Evolutionary conservation across 2,329 filamentous ascomycete species (phyloP).

Genomic region (Fragosphaeria purpurea): DNA sequence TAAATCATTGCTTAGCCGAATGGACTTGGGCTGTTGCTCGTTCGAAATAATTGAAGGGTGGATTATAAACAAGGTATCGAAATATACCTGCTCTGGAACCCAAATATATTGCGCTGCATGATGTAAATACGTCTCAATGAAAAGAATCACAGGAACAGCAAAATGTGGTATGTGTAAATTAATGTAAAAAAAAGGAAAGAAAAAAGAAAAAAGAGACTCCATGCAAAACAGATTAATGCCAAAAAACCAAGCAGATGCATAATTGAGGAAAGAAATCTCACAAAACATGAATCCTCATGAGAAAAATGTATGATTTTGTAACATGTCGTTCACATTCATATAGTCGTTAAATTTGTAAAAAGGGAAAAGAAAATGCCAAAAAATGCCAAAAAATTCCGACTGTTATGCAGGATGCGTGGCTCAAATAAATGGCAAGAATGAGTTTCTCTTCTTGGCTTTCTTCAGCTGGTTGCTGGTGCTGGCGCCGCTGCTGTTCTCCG

Average conservation of each 20-base stretch:
- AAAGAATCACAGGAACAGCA: not conserved
- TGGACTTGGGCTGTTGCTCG: too few species aligned
- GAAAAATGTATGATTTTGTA: not conserved
- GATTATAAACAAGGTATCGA: too few species aligned
- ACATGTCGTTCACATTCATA: not conserved
- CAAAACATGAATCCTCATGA: not conserved
- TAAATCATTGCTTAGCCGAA: not conserved
- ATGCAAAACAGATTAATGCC: too few species aligned
- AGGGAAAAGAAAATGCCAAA: too few species aligned
- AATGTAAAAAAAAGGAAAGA: not conserved
- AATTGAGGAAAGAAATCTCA: not conserved
- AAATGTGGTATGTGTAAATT: not conserved
- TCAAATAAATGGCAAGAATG: conserved; percentile 14
- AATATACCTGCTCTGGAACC: too few species aligned
- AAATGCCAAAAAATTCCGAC: too few species aligned
- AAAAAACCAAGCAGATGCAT: not conserved
- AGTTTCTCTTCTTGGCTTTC: conserved; percentile 21
- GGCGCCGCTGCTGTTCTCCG: too few species aligned
- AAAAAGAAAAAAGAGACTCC: not conserved
- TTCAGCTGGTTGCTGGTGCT: conserved; percentile 15
- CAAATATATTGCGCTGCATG: too few species aligned
- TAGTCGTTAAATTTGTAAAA: not conserved
- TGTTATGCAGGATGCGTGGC: not conserved
- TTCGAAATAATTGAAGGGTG: too few species aligned
- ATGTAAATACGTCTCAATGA: too few species aligned